These are phyloP conservation scores for Saccharomycopsis hybrid DNA, from an alignment of 1,139 yeast genomes.

Conservation along the genomic window DNA sequence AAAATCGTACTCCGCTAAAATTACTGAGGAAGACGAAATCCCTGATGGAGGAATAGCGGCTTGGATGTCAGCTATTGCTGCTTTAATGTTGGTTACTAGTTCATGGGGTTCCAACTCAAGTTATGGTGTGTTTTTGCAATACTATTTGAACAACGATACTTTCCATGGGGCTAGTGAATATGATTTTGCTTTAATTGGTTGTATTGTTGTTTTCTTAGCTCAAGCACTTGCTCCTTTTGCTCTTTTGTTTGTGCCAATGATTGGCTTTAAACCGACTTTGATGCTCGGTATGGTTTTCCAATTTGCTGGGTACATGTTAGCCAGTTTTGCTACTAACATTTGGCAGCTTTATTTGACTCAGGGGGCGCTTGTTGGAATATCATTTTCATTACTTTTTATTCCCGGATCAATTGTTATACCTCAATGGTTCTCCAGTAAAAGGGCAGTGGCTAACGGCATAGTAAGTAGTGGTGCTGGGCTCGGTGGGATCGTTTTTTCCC, in stretches of 20 bases:
- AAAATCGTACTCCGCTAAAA: no score
- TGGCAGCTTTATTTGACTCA: slow-evolving; percentile 50
- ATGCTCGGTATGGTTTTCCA: slow-evolving; percentile 43
- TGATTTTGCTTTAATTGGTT: slow-evolving; percentile 56
- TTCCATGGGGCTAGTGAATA: slow-evolving; percentile 46
- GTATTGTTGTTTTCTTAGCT: slow-evolving; percentile 46
- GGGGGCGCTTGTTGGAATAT: slow-evolving; percentile 52
- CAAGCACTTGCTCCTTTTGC: slow-evolving; percentile 46
- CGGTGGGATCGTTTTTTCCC: slow-evolving; percentile 51
- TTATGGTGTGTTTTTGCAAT: slow-evolving; percentile 50
- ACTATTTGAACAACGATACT: slow-evolving; percentile 36
- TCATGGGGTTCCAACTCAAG: slow-evolving; percentile 65
- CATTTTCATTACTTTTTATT: slow-evolving; percentile 44
- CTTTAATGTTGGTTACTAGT: slow-evolving; percentile 44
- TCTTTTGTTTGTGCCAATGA: slow-evolving; percentile 34
- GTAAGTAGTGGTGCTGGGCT: slow-evolving; percentile 57
- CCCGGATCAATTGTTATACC: slow-evolving; percentile 52
- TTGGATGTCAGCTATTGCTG: slow-evolving; percentile 59
- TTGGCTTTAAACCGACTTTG: slow-evolving; percentile 33
- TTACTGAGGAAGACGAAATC: background rate
- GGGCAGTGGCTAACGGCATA: slow-evolving; percentile 57
- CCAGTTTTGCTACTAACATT: slow-evolving; percentile 46
- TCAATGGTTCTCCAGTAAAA: slow-evolving; percentile 52
- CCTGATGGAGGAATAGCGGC: slow-evolving; percentile 63
- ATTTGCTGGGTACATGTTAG: slow-evolving; percentile 45